Evolutionary conservation across 768 basidiomycete species (phyloP).

Genomic region (Hypholoma fasciculare): DNA sequence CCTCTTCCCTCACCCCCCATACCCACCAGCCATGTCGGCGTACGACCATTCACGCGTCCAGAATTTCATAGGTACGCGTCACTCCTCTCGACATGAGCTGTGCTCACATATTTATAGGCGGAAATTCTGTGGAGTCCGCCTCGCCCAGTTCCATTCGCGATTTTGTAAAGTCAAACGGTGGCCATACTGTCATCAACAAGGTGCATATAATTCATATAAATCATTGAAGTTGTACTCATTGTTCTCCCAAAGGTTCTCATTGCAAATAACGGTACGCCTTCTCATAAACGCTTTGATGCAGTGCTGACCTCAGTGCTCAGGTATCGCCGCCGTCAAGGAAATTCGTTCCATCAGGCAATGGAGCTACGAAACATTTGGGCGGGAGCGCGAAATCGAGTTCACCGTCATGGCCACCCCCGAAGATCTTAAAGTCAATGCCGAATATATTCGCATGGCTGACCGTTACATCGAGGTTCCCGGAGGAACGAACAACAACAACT

Average conservation of each 20-base stretch:
- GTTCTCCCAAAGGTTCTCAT: slow-evolving; percentile 76
- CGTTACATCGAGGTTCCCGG: slow-evolving; percentile 99
- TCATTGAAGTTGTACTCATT: slow-evolving; percentile 6
- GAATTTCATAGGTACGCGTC: slow-evolving; percentile 47
- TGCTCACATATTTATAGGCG: slow-evolving; percentile 54
- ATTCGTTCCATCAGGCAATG: slow-evolving; percentile 99
- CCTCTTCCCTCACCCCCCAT: slow-evolving; percentile 14
- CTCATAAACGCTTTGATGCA: not conserved
- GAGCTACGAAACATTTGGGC: slow-evolving; percentile 99
- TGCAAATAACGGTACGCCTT: slow-evolving; percentile 85
- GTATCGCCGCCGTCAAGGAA: slow-evolving; percentile 99
- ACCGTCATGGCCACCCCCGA: slow-evolving; percentile 99
- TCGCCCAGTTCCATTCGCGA: slow-evolving; percentile 78
- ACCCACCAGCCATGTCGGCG: slow-evolving; percentile 40
- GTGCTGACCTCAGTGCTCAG: slow-evolving; percentile 37
- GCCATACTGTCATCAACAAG: slow-evolving; percentile 98
- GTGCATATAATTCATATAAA: slow-evolving; percentile 44
- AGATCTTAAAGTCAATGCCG: slow-evolving; percentile 97
- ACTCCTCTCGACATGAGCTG: slow-evolving; percentile 1
- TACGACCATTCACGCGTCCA: slow-evolving; percentile 58
- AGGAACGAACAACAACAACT: slow-evolving; percentile 98
- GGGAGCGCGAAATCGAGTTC: slow-evolving; percentile 95
- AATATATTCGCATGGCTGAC: slow-evolving; percentile 99
- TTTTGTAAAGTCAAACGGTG: slow-evolving; percentile 89
- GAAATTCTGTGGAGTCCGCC: slow-evolving; percentile 88